Percentiles rank a stretch among this genome's conserved stretches.
These are phyloP conservation scores for Alternaria arborescens DNA, from an alignment of 2,329 filamentous ascomycete genomes.

Conservation along the genomic window DNA sequence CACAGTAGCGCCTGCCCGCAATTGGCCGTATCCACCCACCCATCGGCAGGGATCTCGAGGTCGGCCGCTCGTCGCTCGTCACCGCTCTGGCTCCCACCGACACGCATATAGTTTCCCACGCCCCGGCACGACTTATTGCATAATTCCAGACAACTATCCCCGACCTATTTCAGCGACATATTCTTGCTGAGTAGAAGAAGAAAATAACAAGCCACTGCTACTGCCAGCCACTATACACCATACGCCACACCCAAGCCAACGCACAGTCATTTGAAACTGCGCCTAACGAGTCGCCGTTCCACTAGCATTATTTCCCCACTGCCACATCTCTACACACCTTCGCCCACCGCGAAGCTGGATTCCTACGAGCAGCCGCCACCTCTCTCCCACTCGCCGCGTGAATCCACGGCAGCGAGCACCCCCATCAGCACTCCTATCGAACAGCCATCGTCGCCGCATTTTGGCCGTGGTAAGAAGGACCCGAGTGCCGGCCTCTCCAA, in stretches of 20 bases:
- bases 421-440: conserved; percentile 55
- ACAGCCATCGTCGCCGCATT: conserved; percentile 53
- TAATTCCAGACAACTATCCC: conserved; percentile 10
- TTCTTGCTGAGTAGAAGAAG: neutral
- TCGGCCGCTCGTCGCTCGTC: conserved; percentile 31
- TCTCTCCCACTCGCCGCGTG: conserved; percentile 62
- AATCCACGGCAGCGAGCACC: conserved; percentile 62
- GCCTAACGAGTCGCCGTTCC: conserved; percentile 19
- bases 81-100: conserved; percentile 28
- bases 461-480: conserved; percentile 54
- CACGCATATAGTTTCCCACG: conserved; percentile 33
- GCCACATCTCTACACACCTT: conserved; percentile 12
- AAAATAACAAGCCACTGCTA: neutral
- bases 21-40: conserved; percentile 33
- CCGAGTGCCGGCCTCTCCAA: conserved; percentile 44
- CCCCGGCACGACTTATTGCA: conserved; percentile 23
- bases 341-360: conserved; percentile 61
- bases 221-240: too few species aligned
- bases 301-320: conserved; percentile 10
- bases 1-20: conserved; percentile 32
- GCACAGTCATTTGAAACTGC: conserved; percentile 19
- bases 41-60: conserved; percentile 27
- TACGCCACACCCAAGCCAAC: neutral
- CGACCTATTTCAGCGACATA: neutral
- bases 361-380: conserved; percentile 62